Base-by-base conservation (phyloP, 1,139 yeast genomes). In the Kodamaea plutei region DNA sequence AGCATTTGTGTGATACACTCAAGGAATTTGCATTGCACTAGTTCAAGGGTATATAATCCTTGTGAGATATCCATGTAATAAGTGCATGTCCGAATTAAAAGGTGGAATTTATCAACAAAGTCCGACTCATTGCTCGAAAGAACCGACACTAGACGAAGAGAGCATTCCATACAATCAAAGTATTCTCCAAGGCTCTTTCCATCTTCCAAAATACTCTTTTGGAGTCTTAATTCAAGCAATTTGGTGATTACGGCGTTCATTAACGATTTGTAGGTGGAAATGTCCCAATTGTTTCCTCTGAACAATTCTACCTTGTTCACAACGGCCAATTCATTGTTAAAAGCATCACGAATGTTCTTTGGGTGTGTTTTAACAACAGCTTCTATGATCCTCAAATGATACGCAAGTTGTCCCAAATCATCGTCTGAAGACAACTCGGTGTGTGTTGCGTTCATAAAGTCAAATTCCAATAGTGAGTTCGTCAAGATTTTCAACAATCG, bases 251-350 rank as follows among this genome's bases (percentile, higher is more conserved):
- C 54, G 23, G 63, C 58, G 11, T 78, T 43, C 0, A 77, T 47
- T 21, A 82, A 60, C 5, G 76, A 69, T 41, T 79, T 78, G 48
- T 81, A 82, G 1, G 84, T 78, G 0, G 84, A 75, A 5, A 76
- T 62, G 34, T 73, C 75, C 77, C 79, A 71, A 9, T 57, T 51
- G 35, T 69, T 68, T 0, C 58, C 40, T 17, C 50, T 54, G 8
- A 70, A 51, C 3, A 68, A 48, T 9, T 49, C 48, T 30, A 54
- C 51, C 37, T 60, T 69, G 37, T 37, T 59, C 44, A 78, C 62
- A 1, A 75, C 75, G 5, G 77, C 76, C 28, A 77, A 51, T 39
- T 80, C 87, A 19, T 69, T 61, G 25, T 64, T 68, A 43, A 80
- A 69, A 4, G 69, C 54, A 8, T 72, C 73, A 23, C 66, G 49